Evolutionary conservation across 2,329 filamentous ascomycete species (phyloP).

Genomic region (Phyllosticta citriasiana): DNA sequence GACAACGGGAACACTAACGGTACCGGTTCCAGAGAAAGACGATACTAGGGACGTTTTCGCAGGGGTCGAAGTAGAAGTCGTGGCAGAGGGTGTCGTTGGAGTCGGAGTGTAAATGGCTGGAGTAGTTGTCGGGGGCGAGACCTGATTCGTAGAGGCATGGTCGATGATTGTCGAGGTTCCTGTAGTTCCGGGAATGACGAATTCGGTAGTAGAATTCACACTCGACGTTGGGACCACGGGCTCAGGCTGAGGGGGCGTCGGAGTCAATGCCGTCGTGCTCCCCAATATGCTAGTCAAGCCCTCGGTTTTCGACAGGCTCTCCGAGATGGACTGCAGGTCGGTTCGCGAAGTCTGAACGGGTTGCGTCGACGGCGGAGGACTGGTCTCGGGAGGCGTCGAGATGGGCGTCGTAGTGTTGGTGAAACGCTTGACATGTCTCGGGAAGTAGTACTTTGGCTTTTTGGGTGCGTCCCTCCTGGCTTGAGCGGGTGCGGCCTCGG

Average conservation of each 20-base stretch:
- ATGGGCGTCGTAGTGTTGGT: conserved; percentile 23
- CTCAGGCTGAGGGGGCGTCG: conserved; percentile 4
- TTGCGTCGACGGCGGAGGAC: conserved; percentile 6
- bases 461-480: conserved; percentile 20
- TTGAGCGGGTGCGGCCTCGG: conserved; percentile 39
- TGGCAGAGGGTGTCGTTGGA: background rate
- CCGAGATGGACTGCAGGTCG: conserved; percentile 20
- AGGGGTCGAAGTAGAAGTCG: conserved; percentile 1
- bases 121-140: conserved; percentile 7
- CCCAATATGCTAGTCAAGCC: conserved; percentile 6
- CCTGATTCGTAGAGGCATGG: conserved; percentile 15
- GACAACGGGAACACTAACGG: conserved; percentile 1
- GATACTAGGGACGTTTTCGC: background rate
- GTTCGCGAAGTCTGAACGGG: conserved; percentile 6
- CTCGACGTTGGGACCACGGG: background rate
- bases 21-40: conserved; percentile 2
- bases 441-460: conserved; percentile 38
- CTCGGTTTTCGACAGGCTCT: conserved; percentile 16
- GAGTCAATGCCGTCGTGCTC: conserved; percentile 7
- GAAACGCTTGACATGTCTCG: conserved; percentile 36
- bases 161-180: conserved; percentile 13
- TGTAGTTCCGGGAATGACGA: background rate
- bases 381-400: conserved; percentile 3
- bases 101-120: conserved; percentile 1
- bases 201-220: background rate